phyloP scores from a whole-genome alignment of 306 rosid species.

The Gastrolobium villosum region DNA sequence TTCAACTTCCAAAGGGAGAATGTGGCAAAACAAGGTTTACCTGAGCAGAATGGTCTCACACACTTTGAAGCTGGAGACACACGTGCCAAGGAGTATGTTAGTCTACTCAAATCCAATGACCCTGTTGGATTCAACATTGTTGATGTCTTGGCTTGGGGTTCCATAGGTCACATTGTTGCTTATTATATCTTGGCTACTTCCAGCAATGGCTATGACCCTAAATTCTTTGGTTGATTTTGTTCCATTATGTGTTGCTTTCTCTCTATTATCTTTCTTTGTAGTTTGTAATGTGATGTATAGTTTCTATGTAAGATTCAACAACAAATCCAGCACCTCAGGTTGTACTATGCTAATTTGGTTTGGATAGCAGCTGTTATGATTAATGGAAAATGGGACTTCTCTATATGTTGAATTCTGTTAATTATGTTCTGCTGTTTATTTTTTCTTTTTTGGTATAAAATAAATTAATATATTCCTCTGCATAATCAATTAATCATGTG shows the following conservation, averaged over 20 bases:
- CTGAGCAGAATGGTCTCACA: slow-evolving; percentile 90
- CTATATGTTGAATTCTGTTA: background rate
- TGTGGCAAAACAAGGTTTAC: slow-evolving; percentile 92
- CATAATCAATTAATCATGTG: background rate
- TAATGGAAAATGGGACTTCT: slow-evolving; percentile 37
- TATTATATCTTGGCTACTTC: slow-evolving; percentile 94
- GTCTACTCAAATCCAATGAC: slow-evolving; percentile 93
- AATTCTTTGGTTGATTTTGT: slow-evolving; percentile 65
- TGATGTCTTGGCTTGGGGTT: slow-evolving; percentile 98
- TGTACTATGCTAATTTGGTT: slow-evolving; percentile 26
- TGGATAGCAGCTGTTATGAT: slow-evolving; percentile 17
- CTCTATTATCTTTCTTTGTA: background rate
- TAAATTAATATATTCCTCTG: background rate
- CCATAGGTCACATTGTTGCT: slow-evolving; percentile 91
- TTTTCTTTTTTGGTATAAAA: background rate
- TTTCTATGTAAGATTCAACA: slow-evolving; percentile 38
- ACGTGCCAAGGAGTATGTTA: slow-evolving; percentile 91
- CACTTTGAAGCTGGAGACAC: slow-evolving; percentile 96
- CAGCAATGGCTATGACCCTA: slow-evolving; percentile 96
- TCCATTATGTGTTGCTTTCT: background rate
- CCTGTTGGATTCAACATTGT: slow-evolving; percentile 97
- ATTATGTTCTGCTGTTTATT: background rate
- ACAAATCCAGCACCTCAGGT: slow-evolving; percentile 15
- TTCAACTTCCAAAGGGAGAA: slow-evolving; percentile 99
- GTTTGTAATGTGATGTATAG: slow-evolving; percentile 49